Conservation (phyloP, 805 yeast genomes). For the Candida chauliodis region DNA sequence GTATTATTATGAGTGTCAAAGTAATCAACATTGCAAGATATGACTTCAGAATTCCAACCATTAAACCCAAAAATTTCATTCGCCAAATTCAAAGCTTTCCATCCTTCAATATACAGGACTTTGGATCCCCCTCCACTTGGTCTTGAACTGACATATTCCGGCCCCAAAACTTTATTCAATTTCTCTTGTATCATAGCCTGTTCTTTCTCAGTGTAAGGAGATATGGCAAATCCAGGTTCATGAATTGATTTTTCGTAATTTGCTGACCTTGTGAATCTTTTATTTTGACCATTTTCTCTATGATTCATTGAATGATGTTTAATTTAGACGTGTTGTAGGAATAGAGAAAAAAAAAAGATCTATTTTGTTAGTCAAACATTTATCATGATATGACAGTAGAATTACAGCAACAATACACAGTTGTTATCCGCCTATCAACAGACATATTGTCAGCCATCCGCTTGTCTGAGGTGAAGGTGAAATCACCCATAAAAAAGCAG, state of each 20-base stretch:
- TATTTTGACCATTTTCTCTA: neutral
- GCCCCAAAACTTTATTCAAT: slow-evolving; percentile 52
- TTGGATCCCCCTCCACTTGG: slow-evolving; percentile 69
- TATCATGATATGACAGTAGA: neutral
- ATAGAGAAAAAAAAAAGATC: slow-evolving; percentile 1
- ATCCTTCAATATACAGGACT: slow-evolving; percentile 77
- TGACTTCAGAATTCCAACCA: slow-evolving; percentile 78
- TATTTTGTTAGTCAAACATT: too few relatives aligned
- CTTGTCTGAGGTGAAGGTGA: slow-evolving; percentile 6
- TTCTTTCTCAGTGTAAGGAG: slow-evolving; percentile 30
- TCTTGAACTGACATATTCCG: slow-evolving; percentile 72
- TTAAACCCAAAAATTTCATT: slow-evolving; percentile 79
- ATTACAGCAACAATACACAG: neutral
- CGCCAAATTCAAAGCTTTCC: slow-evolving; percentile 78
- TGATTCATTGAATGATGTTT: slow-evolving; percentile 1
- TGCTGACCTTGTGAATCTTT: neutral
- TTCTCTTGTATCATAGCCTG: slow-evolving; percentile 29
- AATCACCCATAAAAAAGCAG: slow-evolving; percentile 13
- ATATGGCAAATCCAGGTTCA: slow-evolving; percentile 4
- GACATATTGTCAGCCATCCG: slow-evolving; percentile 8
- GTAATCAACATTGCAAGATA: slow-evolving; percentile 63
- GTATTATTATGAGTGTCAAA: slow-evolving; percentile 59
- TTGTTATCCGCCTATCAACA: neutral
- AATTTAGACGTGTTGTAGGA: slow-evolving; percentile 1
- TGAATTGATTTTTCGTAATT: neutral